Conservation (phyloP, 768 basidiomycete species). For the Mycena rebaudengoi region DNA sequence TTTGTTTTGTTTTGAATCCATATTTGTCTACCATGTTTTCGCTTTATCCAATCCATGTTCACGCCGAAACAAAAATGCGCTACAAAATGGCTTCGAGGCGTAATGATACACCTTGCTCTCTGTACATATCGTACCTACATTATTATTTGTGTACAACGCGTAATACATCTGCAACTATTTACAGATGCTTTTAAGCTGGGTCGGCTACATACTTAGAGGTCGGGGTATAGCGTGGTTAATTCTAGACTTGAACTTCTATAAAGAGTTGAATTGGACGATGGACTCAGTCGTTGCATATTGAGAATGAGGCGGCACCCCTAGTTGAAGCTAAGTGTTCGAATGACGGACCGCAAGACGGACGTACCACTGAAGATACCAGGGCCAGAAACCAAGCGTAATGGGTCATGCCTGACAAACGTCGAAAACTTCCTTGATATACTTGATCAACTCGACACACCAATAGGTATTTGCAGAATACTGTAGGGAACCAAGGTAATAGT, state of each 20-base stretch:
- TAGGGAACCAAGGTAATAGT: constrained; percentile 12
- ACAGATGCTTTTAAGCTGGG: no score
- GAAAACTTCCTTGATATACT: no score
- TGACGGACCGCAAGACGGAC: not conserved
- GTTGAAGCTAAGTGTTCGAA: not conserved
- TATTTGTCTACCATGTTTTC: not conserved
- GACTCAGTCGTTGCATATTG: constrained; percentile 21
- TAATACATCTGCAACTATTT: no score
- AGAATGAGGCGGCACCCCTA: constrained; percentile 23
- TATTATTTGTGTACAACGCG: no score
- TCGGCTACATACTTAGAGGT: not conserved
- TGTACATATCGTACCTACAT: no score
- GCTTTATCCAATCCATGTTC: not conserved
- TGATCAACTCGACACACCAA: no score
- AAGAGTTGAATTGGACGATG: not conserved
- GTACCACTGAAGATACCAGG: constrained; percentile 8
- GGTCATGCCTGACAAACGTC: no score
- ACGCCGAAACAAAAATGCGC: no score
- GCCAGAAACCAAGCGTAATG: constrained; percentile 22
- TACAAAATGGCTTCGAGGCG: no score
- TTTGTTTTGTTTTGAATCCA: not conserved
- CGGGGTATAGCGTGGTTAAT: constrained; percentile 6
- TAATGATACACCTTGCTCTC: no score
- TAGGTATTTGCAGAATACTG: not conserved
- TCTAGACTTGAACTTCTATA: not conserved